These are phyloP conservation scores for Thozetella sp. DNA, from an alignment of 495 filamentous ascomycete genomes.

Conservation along the genomic window DNA sequence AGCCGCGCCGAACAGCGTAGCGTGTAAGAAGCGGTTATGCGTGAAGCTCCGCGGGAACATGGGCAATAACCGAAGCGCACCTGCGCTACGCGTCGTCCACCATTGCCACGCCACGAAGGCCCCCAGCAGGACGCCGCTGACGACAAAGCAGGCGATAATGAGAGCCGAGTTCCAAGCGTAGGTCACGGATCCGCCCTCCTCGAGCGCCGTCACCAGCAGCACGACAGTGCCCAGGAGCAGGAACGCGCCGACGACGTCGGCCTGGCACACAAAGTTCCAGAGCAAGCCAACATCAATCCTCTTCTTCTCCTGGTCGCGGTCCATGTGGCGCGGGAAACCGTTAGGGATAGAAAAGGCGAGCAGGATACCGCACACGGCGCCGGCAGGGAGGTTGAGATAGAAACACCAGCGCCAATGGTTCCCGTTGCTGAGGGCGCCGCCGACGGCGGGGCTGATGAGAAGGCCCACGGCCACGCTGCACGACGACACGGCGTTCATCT, in stretches of 20 bases:
- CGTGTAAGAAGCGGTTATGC: background rate
- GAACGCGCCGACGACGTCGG: conserved; percentile 35
- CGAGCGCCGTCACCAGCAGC: conserved; percentile 46
- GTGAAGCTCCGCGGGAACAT: background rate
- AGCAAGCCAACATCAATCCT: background rate
- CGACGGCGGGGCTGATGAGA: background rate
- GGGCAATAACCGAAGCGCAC: background rate
- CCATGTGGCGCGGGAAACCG: conserved; percentile 4
- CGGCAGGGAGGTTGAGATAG: background rate
- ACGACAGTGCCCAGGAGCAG: conserved; percentile 4
- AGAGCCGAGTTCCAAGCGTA: conserved; percentile 48
- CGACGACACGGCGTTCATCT: background rate
- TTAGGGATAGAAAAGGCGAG: background rate
- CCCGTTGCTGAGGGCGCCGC: background rate
- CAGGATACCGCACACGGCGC: background rate
- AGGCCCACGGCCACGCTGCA: background rate
- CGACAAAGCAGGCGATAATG: conserved; percentile 53
- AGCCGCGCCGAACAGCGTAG: background rate
- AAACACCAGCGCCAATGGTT: background rate
- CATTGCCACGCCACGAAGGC: conserved; percentile 23
- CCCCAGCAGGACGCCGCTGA: conserved; percentile 47
- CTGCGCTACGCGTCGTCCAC: background rate
- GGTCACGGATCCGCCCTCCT: conserved; percentile 50
- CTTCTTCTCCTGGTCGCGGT: background rate
- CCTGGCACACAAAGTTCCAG: background rate